Conservation (phyloP, 1,139 yeast genomes). For the Keqinozyma sinolaborantium region DNA sequence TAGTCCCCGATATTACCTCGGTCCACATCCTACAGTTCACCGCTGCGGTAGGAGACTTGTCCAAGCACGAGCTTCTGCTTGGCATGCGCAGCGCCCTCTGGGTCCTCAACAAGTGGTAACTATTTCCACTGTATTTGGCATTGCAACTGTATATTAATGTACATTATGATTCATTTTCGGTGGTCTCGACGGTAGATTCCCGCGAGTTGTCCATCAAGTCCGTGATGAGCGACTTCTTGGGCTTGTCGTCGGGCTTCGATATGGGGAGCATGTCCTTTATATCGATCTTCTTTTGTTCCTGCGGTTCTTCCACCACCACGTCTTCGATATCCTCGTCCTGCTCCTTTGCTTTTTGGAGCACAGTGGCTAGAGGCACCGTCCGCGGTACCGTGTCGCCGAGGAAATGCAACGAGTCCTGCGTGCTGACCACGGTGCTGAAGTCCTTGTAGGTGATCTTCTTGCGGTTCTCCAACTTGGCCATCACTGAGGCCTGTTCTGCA, state of each 20-base stretch:
- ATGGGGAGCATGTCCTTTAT: constrained; percentile 12
- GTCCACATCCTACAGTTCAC: constrained; percentile 27
- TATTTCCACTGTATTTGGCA: no score
- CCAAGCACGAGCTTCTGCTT: no score
- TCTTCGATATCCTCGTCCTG: constrained; percentile 3
- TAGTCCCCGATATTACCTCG: constrained; percentile 29
- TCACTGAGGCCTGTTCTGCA: constrained; percentile 73
- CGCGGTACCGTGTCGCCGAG: constrained; percentile 68
- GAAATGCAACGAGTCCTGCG: constrained; percentile 66
- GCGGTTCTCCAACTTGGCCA: constrained; percentile 66
- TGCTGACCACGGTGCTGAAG: constrained; percentile 66
- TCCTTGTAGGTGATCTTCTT: constrained; percentile 74
- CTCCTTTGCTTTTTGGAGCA: constrained; percentile 44
- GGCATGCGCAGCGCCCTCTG: not conserved
- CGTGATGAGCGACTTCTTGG: constrained; percentile 33
- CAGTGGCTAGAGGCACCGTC: constrained; percentile 50
- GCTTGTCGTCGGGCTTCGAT: constrained; percentile 10
- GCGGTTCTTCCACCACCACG: constrained; percentile 7
- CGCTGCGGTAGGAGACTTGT: no score
- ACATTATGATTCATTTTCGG: not conserved
- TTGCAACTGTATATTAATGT: not conserved
- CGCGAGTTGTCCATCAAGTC: constrained; percentile 25
- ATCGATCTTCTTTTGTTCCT: constrained; percentile 13
- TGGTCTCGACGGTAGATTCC: no score
- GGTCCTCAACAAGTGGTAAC: constrained; percentile 4